phyloP scores from a whole-genome alignment of 1,139 yeast species.

The Casaregolazyma suthepensis region DNA sequence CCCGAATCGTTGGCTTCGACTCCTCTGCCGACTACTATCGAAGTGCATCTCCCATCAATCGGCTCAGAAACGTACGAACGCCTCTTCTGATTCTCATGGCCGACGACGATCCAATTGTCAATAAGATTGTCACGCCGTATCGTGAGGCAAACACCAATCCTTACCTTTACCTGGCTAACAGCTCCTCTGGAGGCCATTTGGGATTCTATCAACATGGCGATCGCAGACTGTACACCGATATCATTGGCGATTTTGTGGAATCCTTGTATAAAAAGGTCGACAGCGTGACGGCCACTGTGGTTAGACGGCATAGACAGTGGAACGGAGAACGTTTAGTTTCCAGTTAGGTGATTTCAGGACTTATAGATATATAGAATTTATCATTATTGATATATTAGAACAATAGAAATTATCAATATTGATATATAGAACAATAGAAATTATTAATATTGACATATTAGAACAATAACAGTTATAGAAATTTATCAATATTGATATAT shows the following conservation, averaged over 20 bases:
- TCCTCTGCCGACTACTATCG: constrained; percentile 69
- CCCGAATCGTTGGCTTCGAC: constrained; percentile 66
- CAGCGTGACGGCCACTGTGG: constrained; percentile 13
- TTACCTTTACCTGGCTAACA: constrained; percentile 55
- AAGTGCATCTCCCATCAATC: constrained; percentile 56
- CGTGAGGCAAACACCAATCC: constrained; percentile 62
- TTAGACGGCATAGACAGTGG: constrained; percentile 13
- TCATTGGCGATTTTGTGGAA: constrained; percentile 55
- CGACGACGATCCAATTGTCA: constrained; percentile 78
- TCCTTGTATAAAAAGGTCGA: constrained; percentile 42
- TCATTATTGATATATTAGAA: not conserved
- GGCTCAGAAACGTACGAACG: constrained; percentile 49
- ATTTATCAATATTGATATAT: not conserved
- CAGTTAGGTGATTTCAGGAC: no score
- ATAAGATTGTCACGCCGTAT: constrained; percentile 54
- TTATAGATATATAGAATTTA: no score
- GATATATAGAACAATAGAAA: not conserved
- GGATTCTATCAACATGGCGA: constrained; percentile 60
- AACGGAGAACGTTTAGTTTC: constrained; percentile 12
- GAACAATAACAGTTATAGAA: not conserved
- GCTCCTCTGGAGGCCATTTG: constrained; percentile 84
- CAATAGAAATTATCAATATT: no score
- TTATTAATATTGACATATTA: not conserved
- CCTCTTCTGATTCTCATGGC: constrained; percentile 70
- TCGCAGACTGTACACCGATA: constrained; percentile 68